Evolutionary conservation across 257 asterid species (phyloP), one percentile per base, ranked within the genome.

Genomic region (Echium plantagineum): DNA sequence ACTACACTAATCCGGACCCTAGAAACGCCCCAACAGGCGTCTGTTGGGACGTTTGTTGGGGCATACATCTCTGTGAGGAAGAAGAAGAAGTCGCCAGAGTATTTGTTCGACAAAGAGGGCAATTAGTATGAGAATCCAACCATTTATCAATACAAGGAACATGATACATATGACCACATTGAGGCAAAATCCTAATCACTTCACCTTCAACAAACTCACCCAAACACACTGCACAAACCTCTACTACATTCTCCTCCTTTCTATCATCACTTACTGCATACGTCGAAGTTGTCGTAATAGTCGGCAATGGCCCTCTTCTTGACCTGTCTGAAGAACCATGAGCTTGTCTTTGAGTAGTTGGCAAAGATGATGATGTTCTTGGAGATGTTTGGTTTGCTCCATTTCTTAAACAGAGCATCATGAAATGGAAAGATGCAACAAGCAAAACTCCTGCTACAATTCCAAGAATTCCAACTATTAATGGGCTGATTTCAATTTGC

Each of bases 381-480:
- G 46, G 46, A 35, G 46, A 3, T 7, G 55, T 20, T 10, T 21
- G 56, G 5, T 21, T n/a, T 28, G 7, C 5, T 15, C 6, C 61
- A 3, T 46, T 38, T 51, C 74, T 57, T 59, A 59, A 65, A 10
- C 62, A 18, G 7, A 42, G 32, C 16, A 56, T 62, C 42, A 74
- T 21, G 59, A 80, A 79, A 24, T 84, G 84, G 15, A 78, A 69
- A 48, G 73, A 51, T 4, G 79, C 85, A 5, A 84, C 89, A 4
- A 84, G 26, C 18, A 79, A 21, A 9, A 72, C 76, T 1, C 94
- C 94, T 0, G 79, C 90, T 49, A 79, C 42, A 48, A 84, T 67
- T 12, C 94, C 94, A 0, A 82, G 51, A 57, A 84, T n/a, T 20
- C 87, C 89, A 5, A 85, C 68, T 19, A 77, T 0, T 8, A 81